Evolutionary conservation across 1,139 yeast species (phyloP), one percentile per base, ranked within the genome.

Genomic region (Yamadazyma sp.): DNA sequence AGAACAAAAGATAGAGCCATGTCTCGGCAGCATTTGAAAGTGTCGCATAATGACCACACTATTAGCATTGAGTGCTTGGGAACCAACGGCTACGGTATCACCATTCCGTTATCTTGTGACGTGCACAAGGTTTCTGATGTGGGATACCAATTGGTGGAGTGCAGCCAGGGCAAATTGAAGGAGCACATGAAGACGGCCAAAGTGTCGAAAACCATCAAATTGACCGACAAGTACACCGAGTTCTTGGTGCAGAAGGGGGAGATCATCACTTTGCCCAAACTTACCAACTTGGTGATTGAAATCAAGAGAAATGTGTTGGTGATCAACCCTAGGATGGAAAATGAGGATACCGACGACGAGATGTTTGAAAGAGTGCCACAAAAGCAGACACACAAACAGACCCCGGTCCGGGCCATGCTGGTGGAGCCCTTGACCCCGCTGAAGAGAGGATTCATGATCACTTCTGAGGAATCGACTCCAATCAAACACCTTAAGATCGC

Each of bases 31-130:
- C 96, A 87, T 59, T 73, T 83, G 35, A 50, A 56, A 16, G 48
- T 68, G 12, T 37, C 22, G 7, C 36, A 39, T 11, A 39, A 41
- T n/a, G 24, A 42, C 6, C 49, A 56, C 28, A 57, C 61, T 43
- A 66, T 57, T 49, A 57, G 48, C 6, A 57, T 85, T 39, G 71
- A 70, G 33, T 86, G 94, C 53, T 53, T 78, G 42, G 94, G 95
- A 1, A 74, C 78, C 63, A 86, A 86, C 52, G 94, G 94, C 4
- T 62, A 82, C 41, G 77, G 76, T 15, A 72, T 85, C 25, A 69
- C 76, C 9, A 72, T 85, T 34, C 90, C 90, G 1, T 61, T 61
- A 40, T 56, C 68, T 13, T 71, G 76, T 43, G 54, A 54, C 22
- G 70, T 70, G 6, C 54, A 53, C 41, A 59, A 62, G 14, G 51